Base-by-base conservation (phyloP, 768 basidiomycete genomes). In the Pisolithus tinctorius region DNA sequence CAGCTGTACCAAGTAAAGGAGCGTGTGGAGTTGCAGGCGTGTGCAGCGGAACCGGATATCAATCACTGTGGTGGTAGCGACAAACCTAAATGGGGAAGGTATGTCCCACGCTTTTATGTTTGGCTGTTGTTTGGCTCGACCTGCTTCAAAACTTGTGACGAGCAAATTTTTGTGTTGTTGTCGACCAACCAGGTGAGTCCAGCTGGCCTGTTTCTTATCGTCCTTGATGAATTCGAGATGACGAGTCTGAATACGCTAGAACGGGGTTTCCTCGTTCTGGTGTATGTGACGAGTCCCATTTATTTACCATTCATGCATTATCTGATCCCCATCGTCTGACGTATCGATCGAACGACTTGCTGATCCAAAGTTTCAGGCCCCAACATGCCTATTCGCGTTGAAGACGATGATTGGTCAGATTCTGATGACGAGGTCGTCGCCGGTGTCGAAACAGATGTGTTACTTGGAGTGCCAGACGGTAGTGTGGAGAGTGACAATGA, bases 261-360 rank as follows among this genome's bases (percentile, higher is more conserved):
- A 58, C 72, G 74, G 78, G 82, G 82, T 79, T 82, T 80, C 82
- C 81, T 78, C 75, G 66, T 69, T 58, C 58, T 52, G 66, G 70
- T 42, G 52, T 58, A 73, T 55, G 63, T 85, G 88, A 89, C 80
- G 88, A 90, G 60, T 72, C 73, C 53, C 67, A 70, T 64, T 69
- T 71, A 68, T 74, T 73, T 86, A 86, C 89, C 88, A 92, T 93
- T 93, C 90, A 93, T 92, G 90, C 88, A 75, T 84, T 23, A 75
- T 72, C 90, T 92, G 90, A 91, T 70, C 61, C 60, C 17, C 27
- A 10, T 64, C 49, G 10, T 50, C 43, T n/a, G 8, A 43, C 55
- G 41, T 31, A 50, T 57, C 13, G 14, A 14, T 8, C 23, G 0
- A 16, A 17, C 16, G 48, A 48, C 49, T 51, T 50, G 26, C 59